These are phyloP conservation scores for Diutina mesorugosa DNA, from an alignment of 1,139 yeast genomes.

Conservation along the genomic window DNA sequence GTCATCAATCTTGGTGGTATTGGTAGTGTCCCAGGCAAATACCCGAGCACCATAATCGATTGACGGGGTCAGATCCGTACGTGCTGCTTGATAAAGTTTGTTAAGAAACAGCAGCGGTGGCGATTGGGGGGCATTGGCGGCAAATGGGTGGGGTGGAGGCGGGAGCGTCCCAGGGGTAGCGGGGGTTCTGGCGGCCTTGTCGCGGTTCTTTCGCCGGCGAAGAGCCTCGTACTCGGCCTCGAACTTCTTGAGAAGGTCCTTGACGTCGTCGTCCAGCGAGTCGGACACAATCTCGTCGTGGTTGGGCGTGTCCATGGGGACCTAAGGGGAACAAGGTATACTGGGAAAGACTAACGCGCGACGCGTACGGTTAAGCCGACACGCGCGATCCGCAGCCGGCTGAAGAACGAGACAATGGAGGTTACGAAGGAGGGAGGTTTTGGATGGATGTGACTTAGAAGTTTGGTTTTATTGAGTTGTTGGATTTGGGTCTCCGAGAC, in stretches of 20 bases:
- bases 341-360: neutral
- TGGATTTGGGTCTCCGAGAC: too few relatives aligned
- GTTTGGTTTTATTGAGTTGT: too few relatives aligned
- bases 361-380: neutral
- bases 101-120: neutral
- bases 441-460: too few relatives aligned
- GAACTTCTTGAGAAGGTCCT: conserved; percentile 2
- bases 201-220: neutral
- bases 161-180: neutral
- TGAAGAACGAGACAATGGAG: too few relatives aligned
- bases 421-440: too few relatives aligned
- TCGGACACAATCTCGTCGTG: neutral
- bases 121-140: neutral
- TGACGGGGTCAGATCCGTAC: neutral
- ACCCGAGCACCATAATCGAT: neutral
- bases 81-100: neutral
- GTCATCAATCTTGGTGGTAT: neutral
- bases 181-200: neutral
- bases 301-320: neutral
- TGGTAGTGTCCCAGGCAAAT: neutral
- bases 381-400: too few relatives aligned
- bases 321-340: too few relatives aligned
- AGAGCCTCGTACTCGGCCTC: conserved; percentile 1
- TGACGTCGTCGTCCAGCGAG: conserved; percentile 1
- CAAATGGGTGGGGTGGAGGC: neutral